Base-by-base conservation (phyloP, 2,329 filamentous ascomycete species). In the Claviceps quebecensis region DNA sequence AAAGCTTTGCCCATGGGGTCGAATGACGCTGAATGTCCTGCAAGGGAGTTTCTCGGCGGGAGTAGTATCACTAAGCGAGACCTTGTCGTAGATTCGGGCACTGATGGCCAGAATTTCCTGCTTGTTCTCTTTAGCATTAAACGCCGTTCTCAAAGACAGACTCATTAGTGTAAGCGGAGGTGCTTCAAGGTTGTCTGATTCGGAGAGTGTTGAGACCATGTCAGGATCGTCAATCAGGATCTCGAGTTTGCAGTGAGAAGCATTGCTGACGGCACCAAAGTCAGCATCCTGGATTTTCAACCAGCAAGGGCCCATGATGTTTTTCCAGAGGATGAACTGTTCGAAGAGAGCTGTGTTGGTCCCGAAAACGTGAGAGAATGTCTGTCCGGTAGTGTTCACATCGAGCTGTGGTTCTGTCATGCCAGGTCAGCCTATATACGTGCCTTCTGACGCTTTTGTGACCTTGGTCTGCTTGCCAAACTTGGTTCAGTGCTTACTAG, bases 291-390 rank as follows among this genome's bases (percentile, higher is more conserved):
- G 78, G 51, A 98, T 93, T 63, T 84, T 90, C 45, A 98, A 77
- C 93, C 93, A 98, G 66, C 93, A 97, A 34, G 93, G 93, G 1
- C 93, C 93, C 91, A 96, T 98, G 59, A 98, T 87, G 63, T 95
- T 95, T 71, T 96, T 97, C 86, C 90, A 96, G 5, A 98, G 76
- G 19, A 98, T 93, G 63, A 98, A 98, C 60, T 98, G 93, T 68
- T 98, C 93, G 60, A 98, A 98, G 0, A 98, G 75, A 1, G 87
- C 82, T 0, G 93, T 98, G 65, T 93, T 95, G 52, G 86, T 85
- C 29, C 94, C 93, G 59, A 98, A 98, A 23, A 95, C 84, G 57
- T 87, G 87, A 1, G 91, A 96, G 63, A 91, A 98, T 0, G 93
- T 97, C 65, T 95, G 83, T 29, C 93, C 93, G 41, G 74, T 79